Percentiles rank a stretch among this genome's conserved stretches.
phyloP scores from a whole-genome alignment of 495 filamentous ascomycete species.

The Hyaloscypha variabilis region DNA sequence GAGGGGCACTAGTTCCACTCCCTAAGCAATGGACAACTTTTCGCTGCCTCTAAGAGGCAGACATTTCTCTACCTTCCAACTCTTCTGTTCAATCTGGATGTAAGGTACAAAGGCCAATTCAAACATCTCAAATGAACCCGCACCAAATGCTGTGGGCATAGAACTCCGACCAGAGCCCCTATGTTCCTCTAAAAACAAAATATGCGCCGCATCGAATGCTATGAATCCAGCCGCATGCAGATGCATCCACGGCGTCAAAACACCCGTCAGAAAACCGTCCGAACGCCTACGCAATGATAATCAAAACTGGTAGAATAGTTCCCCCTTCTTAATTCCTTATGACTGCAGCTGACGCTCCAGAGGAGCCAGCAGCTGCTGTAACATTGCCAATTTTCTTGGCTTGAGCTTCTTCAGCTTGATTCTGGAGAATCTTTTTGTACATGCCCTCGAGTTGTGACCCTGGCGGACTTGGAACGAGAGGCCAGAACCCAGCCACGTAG shows the following conservation, averaged over 20 bases:
- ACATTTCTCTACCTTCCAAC: not conserved
- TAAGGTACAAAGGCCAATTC: not conserved
- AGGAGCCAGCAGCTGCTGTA: constrained; percentile 6
- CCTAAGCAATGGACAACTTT: not conserved
- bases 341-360: constrained; percentile 8
- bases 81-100: not conserved
- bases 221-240: constrained; percentile 8
- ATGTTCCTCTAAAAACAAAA: not conserved
- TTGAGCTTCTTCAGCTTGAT: constrained; percentile 2
- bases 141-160: not conserved
- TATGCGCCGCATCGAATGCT: constrained; percentile 7
- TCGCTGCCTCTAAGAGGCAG: not conserved
- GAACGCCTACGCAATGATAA: constrained; percentile 25
- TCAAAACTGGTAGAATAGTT: not conserved
- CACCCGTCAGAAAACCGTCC: not conserved
- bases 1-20: not conserved
- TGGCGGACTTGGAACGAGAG: constrained; percentile 33
- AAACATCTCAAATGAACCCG: not conserved
- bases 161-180: not conserved
- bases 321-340: not conserved
- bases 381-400: not conserved
- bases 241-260: constrained; percentile 3
- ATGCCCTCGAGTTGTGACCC: constrained; percentile 47
- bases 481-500: constrained; percentile 44
- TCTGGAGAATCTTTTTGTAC: constrained; percentile 44